These are phyloP conservation scores for Calonectria pauciramosa DNA, from an alignment of 2,329 filamentous ascomycete species.

Conservation along the genomic window DNA sequence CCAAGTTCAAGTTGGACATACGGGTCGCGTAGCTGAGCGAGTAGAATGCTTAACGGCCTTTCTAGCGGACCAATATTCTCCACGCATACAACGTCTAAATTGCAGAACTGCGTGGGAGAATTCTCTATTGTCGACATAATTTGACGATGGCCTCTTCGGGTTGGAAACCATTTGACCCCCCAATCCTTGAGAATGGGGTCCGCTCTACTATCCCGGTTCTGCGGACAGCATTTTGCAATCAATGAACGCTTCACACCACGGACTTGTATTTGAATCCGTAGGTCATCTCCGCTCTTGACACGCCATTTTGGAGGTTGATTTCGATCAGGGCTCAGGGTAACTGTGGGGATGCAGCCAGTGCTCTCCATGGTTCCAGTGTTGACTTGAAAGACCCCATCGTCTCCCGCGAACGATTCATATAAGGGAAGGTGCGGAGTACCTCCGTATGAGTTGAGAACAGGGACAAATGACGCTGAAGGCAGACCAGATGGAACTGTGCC, in stretches of 20 bases:
- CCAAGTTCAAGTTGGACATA: conserved; percentile 32
- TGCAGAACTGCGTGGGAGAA: not conserved
- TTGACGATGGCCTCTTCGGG: conserved; percentile 23
- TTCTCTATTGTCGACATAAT: not conserved
- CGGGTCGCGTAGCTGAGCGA: conserved; percentile 28
- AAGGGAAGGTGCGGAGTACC: not conserved
- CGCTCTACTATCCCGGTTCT: not conserved
- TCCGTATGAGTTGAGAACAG: not conserved
- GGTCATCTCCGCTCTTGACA: not conserved
- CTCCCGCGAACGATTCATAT: not conserved
- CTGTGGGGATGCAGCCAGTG: not conserved
- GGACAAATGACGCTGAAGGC: not conserved
- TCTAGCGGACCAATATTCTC: conserved; percentile 34
- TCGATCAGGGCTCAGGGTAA: not conserved
- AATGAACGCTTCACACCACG: not conserved
- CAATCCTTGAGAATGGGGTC: not conserved
- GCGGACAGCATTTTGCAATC: not conserved
- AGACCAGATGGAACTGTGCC: not conserved
- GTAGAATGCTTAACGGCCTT: conserved; percentile 20
- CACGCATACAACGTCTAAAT: conserved; percentile 33
- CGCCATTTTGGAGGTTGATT: not conserved
- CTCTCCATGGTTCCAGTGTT: no score
- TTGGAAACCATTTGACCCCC: not conserved
- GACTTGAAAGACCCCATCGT: not conserved
- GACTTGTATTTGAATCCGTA: not conserved